Base-by-base conservation (phyloP, 2,329 filamentous ascomycete genomes). In the Capronia americana region DNA sequence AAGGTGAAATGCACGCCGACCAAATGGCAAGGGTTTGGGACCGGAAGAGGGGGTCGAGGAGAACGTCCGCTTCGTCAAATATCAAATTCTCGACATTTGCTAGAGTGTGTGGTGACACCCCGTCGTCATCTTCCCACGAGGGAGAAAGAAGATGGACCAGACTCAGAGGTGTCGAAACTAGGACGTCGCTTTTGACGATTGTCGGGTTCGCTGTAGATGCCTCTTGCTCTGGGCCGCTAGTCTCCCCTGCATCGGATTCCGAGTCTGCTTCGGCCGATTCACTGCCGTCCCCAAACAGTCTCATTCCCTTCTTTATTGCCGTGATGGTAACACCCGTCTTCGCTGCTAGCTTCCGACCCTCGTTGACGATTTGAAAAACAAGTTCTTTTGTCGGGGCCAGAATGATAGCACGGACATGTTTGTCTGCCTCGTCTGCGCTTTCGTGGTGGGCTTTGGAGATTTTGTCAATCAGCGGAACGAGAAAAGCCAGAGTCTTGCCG, bases 51-150 rank as follows among this genome's bases (percentile, higher is more conserved):
- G 91, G 89, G 73, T 98, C 93, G 11, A 99, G 86, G 5, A 99
- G 88, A 14, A 98, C 93, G 77, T 99, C 95, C 0, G 93, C 95
- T 82, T 99, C 95, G 75, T 99, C 95, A 2, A 99, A 83, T 41
- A 98, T 85, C 20, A 99, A 81, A 58, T 88, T 88, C 53, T 85
- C 85, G 4, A 97, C 89, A 0, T 86, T 85, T 0, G 91, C 87
- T 4, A 96, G 78, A 4, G 83, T 79, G 34, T 78, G 77, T 57
- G 80, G 72, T 3, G 76, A 82, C 79, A 74, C 82, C 61, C 63
- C 53, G 46, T 57, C 32, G 23, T 69, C 64, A 8, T 66, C 61
- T 68, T 79, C 76, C 12, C 67, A 68, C 10, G 71, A 59, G 24
- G 80, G 81, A 10, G 84, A 81, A 6, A 97, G 79, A 2, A 91